Evolutionary conservation across 2,329 filamentous ascomycete genomes (phyloP), one percentile per base, ranked within the genome.

Genomic region (Fusarium compactum): DNA sequence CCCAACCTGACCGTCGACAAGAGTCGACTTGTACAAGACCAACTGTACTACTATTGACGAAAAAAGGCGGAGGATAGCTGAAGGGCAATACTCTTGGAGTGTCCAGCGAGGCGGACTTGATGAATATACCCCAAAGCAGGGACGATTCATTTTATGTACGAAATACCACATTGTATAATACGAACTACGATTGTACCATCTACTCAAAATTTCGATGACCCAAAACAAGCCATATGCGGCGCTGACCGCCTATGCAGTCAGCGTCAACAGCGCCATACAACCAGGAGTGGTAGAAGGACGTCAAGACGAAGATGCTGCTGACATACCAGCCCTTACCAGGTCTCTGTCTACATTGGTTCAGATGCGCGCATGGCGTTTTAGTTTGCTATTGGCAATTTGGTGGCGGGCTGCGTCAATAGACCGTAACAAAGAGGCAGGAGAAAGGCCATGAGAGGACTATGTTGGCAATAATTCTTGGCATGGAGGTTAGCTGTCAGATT

Each of bases 11-110:
- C 22, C 32, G 56, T 30, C 34, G 18, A 47, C 30, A 25, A 38
- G 45, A 65, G 48, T 45, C 32, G 57, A 38, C 22, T 43, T 64
- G 69, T 66, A 63, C 25, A 54, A 72, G 34, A 69, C 9, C 52
- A 58, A 51, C 53, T 71, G 68, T 71, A 71, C 45, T 65, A 72
- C 54, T 64, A 67, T 67, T 24, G 24, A 41, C 34, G 48, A 46
- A 53, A 60, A 41, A 45, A 14, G 32, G 41, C 46, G 29, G 58
- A 51, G 41, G 30, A 38, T 24, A 18, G 34, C 43, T 25, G 11
- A n/a, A 15, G 25, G 14, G 20, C 18, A 29, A 47, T 27, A 34
- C 46, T 45, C 22, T 38, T 65, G 44, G 27, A 56, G 44, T n/a
- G 22, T 34, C 27, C 25, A 54, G 38, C 25, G 20, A 71, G 40